Conservation (phyloP, 2,329 filamentous ascomycete species). For the Fusarium subglutinans region DNA sequence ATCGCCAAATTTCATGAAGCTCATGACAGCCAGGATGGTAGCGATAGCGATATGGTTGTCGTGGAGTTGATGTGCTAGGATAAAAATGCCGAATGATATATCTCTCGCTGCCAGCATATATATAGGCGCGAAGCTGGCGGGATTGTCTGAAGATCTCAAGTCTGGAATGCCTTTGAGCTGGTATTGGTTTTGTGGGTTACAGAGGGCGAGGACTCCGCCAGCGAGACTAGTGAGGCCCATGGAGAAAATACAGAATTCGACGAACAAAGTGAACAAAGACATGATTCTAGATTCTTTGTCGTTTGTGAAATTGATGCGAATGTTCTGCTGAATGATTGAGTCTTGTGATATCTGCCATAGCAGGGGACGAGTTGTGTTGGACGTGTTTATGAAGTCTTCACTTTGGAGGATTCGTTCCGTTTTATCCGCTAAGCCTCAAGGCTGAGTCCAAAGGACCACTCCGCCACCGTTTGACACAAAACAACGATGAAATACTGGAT, state of each 20-base stretch:
- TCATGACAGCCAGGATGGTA: neutral
- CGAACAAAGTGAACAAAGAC: neutral
- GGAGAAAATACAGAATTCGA: neutral
- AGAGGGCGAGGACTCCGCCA: neutral
- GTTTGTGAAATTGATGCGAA: neutral
- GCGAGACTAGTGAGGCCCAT: neutral
- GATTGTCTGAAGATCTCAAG: neutral
- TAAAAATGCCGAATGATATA: neutral
- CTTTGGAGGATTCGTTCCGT: neutral
- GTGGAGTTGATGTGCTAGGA: neutral
- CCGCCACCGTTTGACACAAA: neutral
- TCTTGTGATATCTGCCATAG: fast-evolving
- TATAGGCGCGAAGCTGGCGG: neutral
- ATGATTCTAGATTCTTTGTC: neutral
- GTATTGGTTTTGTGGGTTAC: neutral
- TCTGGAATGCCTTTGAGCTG: neutral
- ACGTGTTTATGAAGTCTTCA: neutral
- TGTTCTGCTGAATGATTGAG: fast-evolving
- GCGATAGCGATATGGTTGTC: neutral
- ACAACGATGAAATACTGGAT: fast-evolving
- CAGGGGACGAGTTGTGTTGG: neutral
- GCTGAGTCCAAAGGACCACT: neutral
- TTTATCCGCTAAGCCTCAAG: neutral
- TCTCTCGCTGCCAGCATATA: neutral
- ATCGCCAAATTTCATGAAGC: neutral